Conservation (phyloP, 371 early-diverging fungal genomes). For the Coemansia sp. region DNA sequence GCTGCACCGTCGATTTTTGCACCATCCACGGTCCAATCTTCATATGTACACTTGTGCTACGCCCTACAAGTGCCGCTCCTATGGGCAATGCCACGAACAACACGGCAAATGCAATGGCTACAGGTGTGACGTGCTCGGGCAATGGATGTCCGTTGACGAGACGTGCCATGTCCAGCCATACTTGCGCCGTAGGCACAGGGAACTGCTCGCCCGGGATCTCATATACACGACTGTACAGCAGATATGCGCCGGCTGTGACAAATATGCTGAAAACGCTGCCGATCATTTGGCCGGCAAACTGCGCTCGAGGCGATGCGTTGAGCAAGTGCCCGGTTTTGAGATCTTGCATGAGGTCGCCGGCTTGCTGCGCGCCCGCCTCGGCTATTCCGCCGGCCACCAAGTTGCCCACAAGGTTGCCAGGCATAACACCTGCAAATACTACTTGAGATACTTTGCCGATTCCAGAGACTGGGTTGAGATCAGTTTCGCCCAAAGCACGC, state of each 20-base stretch:
- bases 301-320: slow-evolving; percentile 77
- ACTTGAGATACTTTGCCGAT: slow-evolving; percentile 86
- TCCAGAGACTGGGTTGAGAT: slow-evolving; percentile 78
- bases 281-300: slow-evolving; percentile 81
- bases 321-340: slow-evolving; percentile 83
- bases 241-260: slow-evolving; percentile 66
- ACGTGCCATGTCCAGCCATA: slow-evolving; percentile 79
- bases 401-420: slow-evolving; percentile 73
- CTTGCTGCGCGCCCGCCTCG: slow-evolving; percentile 66
- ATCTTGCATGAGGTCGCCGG: slow-evolving; percentile 84
- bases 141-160: slow-evolving; percentile 76
- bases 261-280: slow-evolving; percentile 74
- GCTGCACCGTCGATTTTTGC: slow-evolving; percentile 13
- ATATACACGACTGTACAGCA: slow-evolving; percentile 70
- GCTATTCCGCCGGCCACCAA: slow-evolving; percentile 84
- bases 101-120: slow-evolving; percentile 59
- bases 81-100: slow-evolving; percentile 61
- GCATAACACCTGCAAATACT: slow-evolving; percentile 71
- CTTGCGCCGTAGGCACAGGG: slow-evolving; percentile 74
- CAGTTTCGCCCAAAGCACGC: slow-evolving; percentile 78
- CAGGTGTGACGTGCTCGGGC: slow-evolving; percentile 63
- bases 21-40: slow-evolving; percentile 3
- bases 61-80: slow-evolving; percentile 6
- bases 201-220: slow-evolving; percentile 71
- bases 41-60: background rate